Base-by-base conservation (phyloP, 257 asterid species). In the Fraxinus cuspidata region DNA sequence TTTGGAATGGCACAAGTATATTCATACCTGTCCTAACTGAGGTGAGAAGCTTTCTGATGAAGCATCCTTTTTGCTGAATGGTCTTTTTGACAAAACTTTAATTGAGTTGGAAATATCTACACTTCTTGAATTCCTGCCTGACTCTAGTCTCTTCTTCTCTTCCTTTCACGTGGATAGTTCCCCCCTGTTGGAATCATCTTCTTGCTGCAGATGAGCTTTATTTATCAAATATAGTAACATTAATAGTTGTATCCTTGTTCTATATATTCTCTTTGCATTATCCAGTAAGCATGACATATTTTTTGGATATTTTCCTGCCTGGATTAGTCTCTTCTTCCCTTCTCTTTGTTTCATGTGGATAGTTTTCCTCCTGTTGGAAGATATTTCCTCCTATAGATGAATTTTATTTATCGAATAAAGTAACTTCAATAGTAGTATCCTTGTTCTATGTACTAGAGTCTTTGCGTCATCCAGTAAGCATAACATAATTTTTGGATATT, bases 11-110 rank as follows among this genome's bases (percentile, higher is more conserved):
- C 67, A 29, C 8, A 23, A 35, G 67, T 42, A 34, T 66, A 60
- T 25, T 47, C 32, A 38, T 65, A 71, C 58, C 28, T 58, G 53
- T 19, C 29, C 60, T 49, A 15, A 66, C 69, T 79, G 64, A 49
- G 63, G 74, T 44, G 81, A 78, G 77, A 70, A 75, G 38, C 31
- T 78, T 72, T 75, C 74, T 67, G 23, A 28, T 31, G 67, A 56
- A 35, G 71, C 8, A 76, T 49, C 51, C 56, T 38, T 82, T 19
- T 37, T 44, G 40, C 53, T 40, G 60, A 49, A 65, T 25, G 4
- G 58, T 31, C 38, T 35, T 66, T 19, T 31, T 28, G 31, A 13
- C 18, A 18, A 13, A 16, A 32, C 35, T 32, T 16, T 49, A 16
- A 18, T 1, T 0, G 21, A 47, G 19, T 13, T 4, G 7, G 60